Percentiles rank a stretch among this genome's conserved stretches.
These are phyloP conservation scores for Candida labiduridarum DNA, from an alignment of 1,139 yeast species.

Conservation along the genomic window DNA sequence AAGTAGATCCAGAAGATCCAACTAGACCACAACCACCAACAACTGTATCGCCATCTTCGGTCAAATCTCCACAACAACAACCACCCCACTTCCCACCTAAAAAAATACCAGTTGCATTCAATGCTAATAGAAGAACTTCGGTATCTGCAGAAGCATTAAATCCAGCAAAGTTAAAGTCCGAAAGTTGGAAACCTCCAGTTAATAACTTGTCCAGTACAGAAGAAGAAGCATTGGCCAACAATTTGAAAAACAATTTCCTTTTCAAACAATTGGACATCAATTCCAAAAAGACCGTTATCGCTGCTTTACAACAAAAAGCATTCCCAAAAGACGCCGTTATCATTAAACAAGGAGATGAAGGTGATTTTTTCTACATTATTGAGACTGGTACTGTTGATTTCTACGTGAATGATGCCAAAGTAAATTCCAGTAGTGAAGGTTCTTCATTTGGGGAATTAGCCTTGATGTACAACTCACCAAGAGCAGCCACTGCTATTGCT, in stretches of 20 bases:
- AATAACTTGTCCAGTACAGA: constrained; percentile 68
- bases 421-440: constrained; percentile 78
- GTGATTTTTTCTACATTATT: constrained; percentile 89
- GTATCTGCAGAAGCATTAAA: constrained; percentile 81
- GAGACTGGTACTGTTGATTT: constrained; percentile 86
- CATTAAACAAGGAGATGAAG: constrained; percentile 94
- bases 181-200: constrained; percentile 74
- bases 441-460: constrained; percentile 96
- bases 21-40: constrained; percentile 6
- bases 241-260: constrained; percentile 79
- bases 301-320: constrained; percentile 75
- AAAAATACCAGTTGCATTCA: constrained; percentile 60
- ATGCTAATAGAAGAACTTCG: constrained; percentile 83
- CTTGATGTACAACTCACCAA: constrained; percentile 94
- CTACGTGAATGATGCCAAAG: constrained; percentile 71
- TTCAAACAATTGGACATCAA: constrained; percentile 77
- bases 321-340: constrained; percentile 64
- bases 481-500: constrained; percentile 94
- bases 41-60: constrained; percentile 5
- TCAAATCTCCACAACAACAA: constrained; percentile 8
- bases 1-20: constrained; percentile 21
- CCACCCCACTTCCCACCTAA: constrained; percentile 20
- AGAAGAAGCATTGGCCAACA: constrained; percentile 64
- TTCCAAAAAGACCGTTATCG: constrained; percentile 74
- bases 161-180: constrained; percentile 57